A percentile compares a stretch with the other conserved stretches of the same genome.
These are phyloP conservation scores for Panellus pusillus DNA, from an alignment of 768 basidiomycete genomes.

Conservation along the genomic window DNA sequence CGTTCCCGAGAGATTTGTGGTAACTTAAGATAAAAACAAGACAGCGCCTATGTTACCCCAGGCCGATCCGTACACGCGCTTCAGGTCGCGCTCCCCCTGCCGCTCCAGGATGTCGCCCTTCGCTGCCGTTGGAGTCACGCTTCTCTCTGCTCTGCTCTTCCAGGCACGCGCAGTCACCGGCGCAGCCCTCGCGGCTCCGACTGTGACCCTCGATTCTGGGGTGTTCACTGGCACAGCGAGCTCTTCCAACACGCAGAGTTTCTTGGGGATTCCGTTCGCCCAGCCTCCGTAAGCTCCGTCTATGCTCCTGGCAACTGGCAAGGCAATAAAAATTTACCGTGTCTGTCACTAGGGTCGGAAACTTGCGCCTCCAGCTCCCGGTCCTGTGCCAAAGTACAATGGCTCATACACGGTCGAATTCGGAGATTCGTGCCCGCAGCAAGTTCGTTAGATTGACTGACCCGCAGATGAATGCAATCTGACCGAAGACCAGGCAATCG, in stretches of 20 bases:
- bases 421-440: constrained; percentile 51
- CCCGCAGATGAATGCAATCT: too few species aligned
- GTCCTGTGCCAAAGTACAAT: constrained; percentile 38
- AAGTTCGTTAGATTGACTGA: constrained; percentile 18
- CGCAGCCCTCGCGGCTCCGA: constrained; percentile 15
- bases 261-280: constrained; percentile 41
- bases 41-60: background rate
- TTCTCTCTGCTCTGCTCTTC: constrained; percentile 2
- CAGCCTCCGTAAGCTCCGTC: constrained; percentile 33
- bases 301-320: background rate
- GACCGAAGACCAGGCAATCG: constrained; percentile 13
- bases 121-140: background rate
- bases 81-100: constrained; percentile 5
- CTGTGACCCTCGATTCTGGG: constrained; percentile 31
- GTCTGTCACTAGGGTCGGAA: constrained; percentile 20
- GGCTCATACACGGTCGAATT: constrained; percentile 37
- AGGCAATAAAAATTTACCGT: background rate
- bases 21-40: background rate
- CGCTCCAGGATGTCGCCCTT: constrained; percentile 7
- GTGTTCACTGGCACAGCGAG: constrained; percentile 30
- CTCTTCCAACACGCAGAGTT: constrained; percentile 26
- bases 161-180: constrained; percentile 5
- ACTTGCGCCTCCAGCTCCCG: constrained; percentile 41
- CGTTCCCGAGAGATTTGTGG: background rate
- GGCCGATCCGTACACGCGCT: constrained; percentile 12